Evolutionary conservation across 2,329 filamentous ascomycete species (phyloP).

Genomic region (Penicillium sp.): DNA sequence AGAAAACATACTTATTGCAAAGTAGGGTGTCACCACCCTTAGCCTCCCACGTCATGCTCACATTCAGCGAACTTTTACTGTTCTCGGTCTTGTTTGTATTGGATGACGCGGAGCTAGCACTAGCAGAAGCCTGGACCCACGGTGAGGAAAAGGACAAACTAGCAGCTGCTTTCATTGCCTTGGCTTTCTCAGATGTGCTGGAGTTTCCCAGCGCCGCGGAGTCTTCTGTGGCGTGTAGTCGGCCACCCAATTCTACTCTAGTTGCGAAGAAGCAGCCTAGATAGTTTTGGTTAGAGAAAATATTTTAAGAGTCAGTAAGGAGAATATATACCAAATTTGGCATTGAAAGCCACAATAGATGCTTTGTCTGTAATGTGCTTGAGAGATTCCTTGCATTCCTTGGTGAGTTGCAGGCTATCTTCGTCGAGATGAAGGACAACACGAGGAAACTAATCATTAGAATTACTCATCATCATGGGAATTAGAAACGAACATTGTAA

Average conservation of each 20-base stretch:
- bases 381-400: slow-evolving; percentile 6
- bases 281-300: too few species aligned
- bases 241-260: slow-evolving; percentile 16
- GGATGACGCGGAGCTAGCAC: background rate
- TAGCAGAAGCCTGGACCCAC: too few species aligned
- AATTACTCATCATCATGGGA: background rate
- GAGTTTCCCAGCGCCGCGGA: background rate
- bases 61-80: background rate
- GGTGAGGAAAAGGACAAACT: background rate
- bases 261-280: slow-evolving; percentile 13
- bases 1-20: slow-evolving; percentile 18
- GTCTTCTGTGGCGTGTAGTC: slow-evolving; percentile 11
- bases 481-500: slow-evolving; percentile 13
- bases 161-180: slow-evolving; percentile 16
- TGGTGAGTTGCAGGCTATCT: slow-evolving; percentile 11
- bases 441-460: slow-evolving; percentile 16
- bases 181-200: background rate
- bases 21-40: slow-evolving; percentile 21
- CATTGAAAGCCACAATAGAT: too few species aligned
- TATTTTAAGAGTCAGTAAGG: too few species aligned
- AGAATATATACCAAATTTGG: too few species aligned
- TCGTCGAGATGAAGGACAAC: slow-evolving; percentile 15
- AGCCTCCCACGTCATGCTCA: slow-evolving; percentile 20
- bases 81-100: background rate
- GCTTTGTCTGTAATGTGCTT: background rate